Conservation (phyloP, 1,284 basidiomycete species). For the Ganoderma lingzhi region DNA sequence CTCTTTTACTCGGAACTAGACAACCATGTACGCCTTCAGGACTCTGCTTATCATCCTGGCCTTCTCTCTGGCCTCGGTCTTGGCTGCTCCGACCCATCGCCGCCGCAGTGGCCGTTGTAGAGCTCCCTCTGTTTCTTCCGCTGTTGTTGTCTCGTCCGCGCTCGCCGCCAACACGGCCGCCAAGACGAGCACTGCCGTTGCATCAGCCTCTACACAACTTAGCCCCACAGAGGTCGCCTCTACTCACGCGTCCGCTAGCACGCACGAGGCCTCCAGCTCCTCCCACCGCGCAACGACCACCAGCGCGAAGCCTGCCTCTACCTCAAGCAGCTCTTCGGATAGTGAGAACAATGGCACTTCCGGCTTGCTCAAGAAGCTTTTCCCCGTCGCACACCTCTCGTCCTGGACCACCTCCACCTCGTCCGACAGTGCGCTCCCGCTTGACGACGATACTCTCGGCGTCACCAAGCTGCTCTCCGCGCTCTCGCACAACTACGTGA, state of each 20-base stretch:
- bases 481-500: conserved; percentile 51
- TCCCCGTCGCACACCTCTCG: conserved; percentile 48
- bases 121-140: conserved; percentile 10
- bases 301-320: conserved; percentile 14
- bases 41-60: conserved; percentile 36
- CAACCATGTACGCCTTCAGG: conserved; percentile 36
- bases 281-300: conserved; percentile 14
- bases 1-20: conserved; percentile 20
- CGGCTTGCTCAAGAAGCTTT: conserved; percentile 45
- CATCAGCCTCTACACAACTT: conserved; percentile 14
- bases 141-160: conserved; percentile 1
- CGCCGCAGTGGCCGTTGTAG: conserved; percentile 24
- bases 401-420: conserved; percentile 53
- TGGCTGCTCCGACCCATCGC: conserved; percentile 29
- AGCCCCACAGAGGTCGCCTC: conserved; percentile 13
- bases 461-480: conserved; percentile 47
- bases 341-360: conserved; percentile 7
- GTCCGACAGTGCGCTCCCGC: conserved; percentile 44
- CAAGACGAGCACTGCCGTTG: conserved; percentile 11
- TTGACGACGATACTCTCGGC: conserved; percentile 54
- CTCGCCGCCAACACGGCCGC: background rate
- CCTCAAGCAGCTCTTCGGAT: conserved; percentile 10
- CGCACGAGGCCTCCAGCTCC: conserved; percentile 9
- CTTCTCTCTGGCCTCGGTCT: conserved; percentile 30
- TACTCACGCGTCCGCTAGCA: conserved; percentile 23